Evolutionary conservation across 495 filamentous ascomycete genomes (phyloP).

Genomic region (Hypoxylon trugodes): DNA sequence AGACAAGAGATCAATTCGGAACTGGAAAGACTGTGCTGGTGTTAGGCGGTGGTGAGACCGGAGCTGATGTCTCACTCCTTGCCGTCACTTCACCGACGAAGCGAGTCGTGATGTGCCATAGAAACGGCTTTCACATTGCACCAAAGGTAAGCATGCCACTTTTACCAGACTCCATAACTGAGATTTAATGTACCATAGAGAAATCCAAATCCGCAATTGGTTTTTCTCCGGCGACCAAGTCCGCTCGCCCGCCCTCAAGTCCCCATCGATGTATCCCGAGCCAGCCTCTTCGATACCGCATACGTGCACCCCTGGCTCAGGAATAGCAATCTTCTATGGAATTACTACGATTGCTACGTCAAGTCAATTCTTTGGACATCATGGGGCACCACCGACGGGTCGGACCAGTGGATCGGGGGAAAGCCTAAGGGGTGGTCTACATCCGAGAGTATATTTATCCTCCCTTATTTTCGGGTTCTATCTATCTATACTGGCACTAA

Average conservation of each 20-base stretch:
- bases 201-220: slow-evolving; percentile 33
- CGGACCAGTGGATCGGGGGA: slow-evolving; percentile 40
- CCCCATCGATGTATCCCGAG: slow-evolving; percentile 52
- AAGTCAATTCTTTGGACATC: slow-evolving; percentile 33
- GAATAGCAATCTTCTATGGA: slow-evolving; percentile 34
- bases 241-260: slow-evolving; percentile 46
- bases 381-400: slow-evolving; percentile 33
- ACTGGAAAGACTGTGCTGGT: slow-evolving; percentile 46
- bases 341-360: slow-evolving; percentile 37
- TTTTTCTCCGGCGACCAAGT: slow-evolving; percentile 18
- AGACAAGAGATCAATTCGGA: slow-evolving; percentile 46
- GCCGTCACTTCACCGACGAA: slow-evolving; percentile 50
- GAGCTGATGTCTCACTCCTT: slow-evolving; percentile 50
- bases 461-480: background rate
- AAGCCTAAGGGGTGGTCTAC: slow-evolving; percentile 34
- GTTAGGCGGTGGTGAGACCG: slow-evolving; percentile 51
- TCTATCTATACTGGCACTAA: background rate
- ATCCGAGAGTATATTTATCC: slow-evolving; percentile 33
- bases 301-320: slow-evolving; percentile 56
- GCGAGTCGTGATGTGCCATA: slow-evolving; percentile 51
- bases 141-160: slow-evolving; percentile 40
- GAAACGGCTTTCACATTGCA: slow-evolving; percentile 49
- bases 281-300: slow-evolving; percentile 57
- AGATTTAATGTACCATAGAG: slow-evolving; percentile 25
- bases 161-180: background rate